Base-by-base conservation (phyloP, 768 basidiomycete species). In the Termitomyces sp. region DNA sequence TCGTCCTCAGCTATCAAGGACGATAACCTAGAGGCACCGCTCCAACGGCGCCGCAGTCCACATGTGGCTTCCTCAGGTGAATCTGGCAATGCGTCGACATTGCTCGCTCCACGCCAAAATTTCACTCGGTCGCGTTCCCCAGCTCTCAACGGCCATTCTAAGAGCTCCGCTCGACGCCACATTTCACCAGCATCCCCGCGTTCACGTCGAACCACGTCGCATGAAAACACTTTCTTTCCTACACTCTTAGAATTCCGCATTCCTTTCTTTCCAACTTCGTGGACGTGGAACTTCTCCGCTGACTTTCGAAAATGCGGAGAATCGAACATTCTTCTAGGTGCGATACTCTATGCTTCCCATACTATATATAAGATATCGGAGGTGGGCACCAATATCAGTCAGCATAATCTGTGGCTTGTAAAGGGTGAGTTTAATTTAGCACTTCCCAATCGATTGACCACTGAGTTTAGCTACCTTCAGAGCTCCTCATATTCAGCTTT, bases 121-220 rank as follows among this genome's bases (percentile, higher is more conserved):
- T 88, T 90, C 63, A 83, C 87, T 38, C 84, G 87, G n/a, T 89
- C 89, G 7, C 82, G 82, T 21, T 89, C 89, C 1, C 87, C 89
- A 42, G 79, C 75, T 11, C 66, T 81, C 14, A 57, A 60, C 14
- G 71, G 73, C 42, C 63, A 69, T 48, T 61, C 71, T 8, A 79
- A 77, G 41, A 68, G 70, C 14, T 66, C 71, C 23, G 43, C 65
- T 26, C 61, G 62, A 35, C 48, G 63, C 12, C 66, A 68, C 53
- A 62, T 71, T 23, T 83, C 77, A 0, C 77, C 83, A 5, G 72
- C 77, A 40, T 53, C 77, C 21, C 66, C 75, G 14, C 70, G 73
- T n/a, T 66, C 70, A 48, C 82, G 84, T 38, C 71, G 73, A 52
- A 44, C 69, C 31, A 53, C 52, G 28, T 57, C 62, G 23, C 53